Evolutionary conservation across 148 eudicot species (phyloP), one percentile per base, ranked within the genome.

Genomic region (Vaccinium darrowii): DNA sequence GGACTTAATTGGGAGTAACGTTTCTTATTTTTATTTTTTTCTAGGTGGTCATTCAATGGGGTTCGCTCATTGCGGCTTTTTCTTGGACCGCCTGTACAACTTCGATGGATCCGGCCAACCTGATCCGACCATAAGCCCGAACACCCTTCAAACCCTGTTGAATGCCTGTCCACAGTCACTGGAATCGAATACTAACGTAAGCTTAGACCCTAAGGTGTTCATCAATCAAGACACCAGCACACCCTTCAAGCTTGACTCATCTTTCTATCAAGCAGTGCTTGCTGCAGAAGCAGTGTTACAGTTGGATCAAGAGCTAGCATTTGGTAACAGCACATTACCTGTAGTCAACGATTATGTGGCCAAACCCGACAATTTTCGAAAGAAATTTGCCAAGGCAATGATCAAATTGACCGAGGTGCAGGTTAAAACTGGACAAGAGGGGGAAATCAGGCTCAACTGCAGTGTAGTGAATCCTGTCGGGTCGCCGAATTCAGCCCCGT

Each of bases 31-130:
- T 36, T 36, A 36, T 36, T 36, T 36, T 36, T 2, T 36, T 36
- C 39, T 18, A 87, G 87, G 89, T 76, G 89, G 69, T 33, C 89
- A 87, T 82, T 53, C 87, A 21, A 84, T 84, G 69, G 89, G 89
- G 0, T 56, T 81, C 5, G 54, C 63, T 27, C 89, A 87, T 60
- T 87, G 89, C 36, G 60, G 76, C 11, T 84, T 84, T 25, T 84
- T 84, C 69, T 33, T 8, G 21, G 81, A 84, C 25, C 83, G 89
- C n/a, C 84, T 87, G 14, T 87, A 84, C 51, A 85, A 87, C 53
- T 87, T 87, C 79, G 56, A 39, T 11, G 85, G 85, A 7, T 62
- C 80, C 1, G 88, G 86, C 53, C 9, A 12, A 69, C 39, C 88
- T 30, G 88, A 86, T 79, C 88, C 88, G 12, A 86, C 15, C 18